These are phyloP conservation scores for Saturnispora saitoi DNA, from an alignment of 805 yeast genomes.

Conservation along the genomic window DNA sequence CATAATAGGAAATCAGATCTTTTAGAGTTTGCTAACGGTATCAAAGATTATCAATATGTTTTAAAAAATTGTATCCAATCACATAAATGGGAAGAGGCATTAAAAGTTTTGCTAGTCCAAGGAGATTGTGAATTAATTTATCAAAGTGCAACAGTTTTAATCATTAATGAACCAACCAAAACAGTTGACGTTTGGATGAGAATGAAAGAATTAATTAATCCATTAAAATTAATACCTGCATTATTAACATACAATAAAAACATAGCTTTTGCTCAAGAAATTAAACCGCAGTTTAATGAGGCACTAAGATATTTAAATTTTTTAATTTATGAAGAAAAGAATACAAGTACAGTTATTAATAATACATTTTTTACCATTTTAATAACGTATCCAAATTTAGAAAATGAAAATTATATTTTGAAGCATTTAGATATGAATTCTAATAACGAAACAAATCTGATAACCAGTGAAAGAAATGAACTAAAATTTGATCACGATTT, in stretches of 20 bases:
- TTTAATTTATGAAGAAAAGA: constrained; percentile 38
- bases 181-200: constrained; percentile 79
- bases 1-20: constrained; percentile 60
- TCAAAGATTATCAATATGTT: constrained; percentile 62
- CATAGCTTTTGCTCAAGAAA: constrained; percentile 25
- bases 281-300: constrained; percentile 44
- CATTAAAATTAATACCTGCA: constrained; percentile 65
- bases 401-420: constrained; percentile 40
- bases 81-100: constrained; percentile 67
- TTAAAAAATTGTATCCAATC: constrained; percentile 58
- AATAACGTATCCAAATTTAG: constrained; percentile 38
- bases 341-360: constrained; percentile 44
- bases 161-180: constrained; percentile 56
- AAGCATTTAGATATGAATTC: constrained; percentile 36
- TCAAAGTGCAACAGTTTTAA: constrained; percentile 57
- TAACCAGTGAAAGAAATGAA: constrained; percentile 18
- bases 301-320: constrained; percentile 57
- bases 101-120: constrained; percentile 45
- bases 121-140: constrained; percentile 46
- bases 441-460: constrained; percentile 12
- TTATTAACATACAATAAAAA: constrained; percentile 58
- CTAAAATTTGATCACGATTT: constrained; percentile 61
- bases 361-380: constrained; percentile 65
- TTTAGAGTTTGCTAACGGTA: constrained; percentile 55
- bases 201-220: constrained; percentile 41